A percentile compares a stretch with the other conserved stretches of the same genome.
Conservation (phyloP, 2,329 filamentous ascomycete species). For the Arachnopeziza araneosa region DNA sequence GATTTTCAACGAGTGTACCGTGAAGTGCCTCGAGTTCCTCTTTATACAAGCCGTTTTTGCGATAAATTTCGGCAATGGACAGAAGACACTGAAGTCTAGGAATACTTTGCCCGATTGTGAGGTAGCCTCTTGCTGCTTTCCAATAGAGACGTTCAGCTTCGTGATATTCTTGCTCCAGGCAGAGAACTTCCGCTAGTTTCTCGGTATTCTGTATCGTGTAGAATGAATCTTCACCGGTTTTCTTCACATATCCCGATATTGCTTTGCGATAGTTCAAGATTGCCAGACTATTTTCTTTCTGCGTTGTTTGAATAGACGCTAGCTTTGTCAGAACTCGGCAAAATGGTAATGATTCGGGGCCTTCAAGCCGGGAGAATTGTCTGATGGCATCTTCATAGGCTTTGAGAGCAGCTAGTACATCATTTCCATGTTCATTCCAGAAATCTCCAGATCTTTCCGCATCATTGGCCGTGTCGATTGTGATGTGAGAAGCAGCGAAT, state of each 20-base stretch:
- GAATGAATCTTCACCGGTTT: neutral
- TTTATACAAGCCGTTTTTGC: neutral
- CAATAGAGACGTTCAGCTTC: neutral
- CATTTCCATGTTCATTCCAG: neutral
- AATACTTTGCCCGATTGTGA: neutral
- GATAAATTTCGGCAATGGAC: neutral
- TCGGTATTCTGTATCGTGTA: neutral
- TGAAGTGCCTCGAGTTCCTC: neutral
- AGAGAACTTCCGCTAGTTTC: neutral
- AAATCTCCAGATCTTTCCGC: neutral
- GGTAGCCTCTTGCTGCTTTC: neutral
- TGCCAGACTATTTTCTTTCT: neutral
- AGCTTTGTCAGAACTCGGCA: neutral
- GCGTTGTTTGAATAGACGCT: neutral
- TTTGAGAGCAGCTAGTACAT: neutral
- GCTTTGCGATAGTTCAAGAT: neutral
- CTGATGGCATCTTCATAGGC: neutral
- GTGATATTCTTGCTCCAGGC: neutral
- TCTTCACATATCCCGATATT: neutral
- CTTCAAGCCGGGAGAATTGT: neutral
- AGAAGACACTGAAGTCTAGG: neutral
- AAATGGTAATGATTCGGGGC: neutral
- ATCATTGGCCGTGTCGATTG: neutral
- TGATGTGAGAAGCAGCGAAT: neutral
- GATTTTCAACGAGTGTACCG: neutral